These are phyloP conservation scores for Apiospora malaysiana DNA, from an alignment of 2,329 filamentous ascomycete genomes.

Conservation along the genomic window DNA sequence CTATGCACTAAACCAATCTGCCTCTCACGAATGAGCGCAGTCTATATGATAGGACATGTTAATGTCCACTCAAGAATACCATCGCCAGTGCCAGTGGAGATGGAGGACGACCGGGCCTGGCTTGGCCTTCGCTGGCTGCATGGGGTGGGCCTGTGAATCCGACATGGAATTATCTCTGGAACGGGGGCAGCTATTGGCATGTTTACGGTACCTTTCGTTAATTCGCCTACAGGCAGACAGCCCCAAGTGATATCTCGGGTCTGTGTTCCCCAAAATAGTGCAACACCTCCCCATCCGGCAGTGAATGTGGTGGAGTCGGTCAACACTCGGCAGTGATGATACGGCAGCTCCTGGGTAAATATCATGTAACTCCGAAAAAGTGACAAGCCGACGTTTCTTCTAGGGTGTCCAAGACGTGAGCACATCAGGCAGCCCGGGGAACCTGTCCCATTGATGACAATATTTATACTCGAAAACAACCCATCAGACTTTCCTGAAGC, in stretches of 20 bases:
- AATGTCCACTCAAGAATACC: too few species aligned
- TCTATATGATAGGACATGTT: background rate
- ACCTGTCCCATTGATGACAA: too few species aligned
- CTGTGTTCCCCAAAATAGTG: background rate
- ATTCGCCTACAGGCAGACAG: background rate
- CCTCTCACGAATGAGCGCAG: background rate
- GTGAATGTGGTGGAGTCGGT: background rate
- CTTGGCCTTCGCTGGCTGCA: background rate
- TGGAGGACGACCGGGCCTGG: background rate
- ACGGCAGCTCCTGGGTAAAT: background rate
- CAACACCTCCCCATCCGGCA: background rate
- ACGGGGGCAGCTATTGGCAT: background rate
- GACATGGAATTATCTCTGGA: background rate
- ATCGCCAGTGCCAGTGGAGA: background rate
- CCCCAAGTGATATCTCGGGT: background rate
- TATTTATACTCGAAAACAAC: background rate
- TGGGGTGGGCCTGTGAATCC: background rate
- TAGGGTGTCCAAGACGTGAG: background rate
- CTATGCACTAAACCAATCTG: background rate
- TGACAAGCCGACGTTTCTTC: background rate
- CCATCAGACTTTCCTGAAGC: background rate
- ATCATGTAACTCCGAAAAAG: background rate
- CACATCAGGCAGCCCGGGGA: background rate
- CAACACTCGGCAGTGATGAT: background rate
- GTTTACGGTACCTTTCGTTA: background rate